Conservation (phyloP, 169 alveolate species). For the Neospora caninum region DNA sequence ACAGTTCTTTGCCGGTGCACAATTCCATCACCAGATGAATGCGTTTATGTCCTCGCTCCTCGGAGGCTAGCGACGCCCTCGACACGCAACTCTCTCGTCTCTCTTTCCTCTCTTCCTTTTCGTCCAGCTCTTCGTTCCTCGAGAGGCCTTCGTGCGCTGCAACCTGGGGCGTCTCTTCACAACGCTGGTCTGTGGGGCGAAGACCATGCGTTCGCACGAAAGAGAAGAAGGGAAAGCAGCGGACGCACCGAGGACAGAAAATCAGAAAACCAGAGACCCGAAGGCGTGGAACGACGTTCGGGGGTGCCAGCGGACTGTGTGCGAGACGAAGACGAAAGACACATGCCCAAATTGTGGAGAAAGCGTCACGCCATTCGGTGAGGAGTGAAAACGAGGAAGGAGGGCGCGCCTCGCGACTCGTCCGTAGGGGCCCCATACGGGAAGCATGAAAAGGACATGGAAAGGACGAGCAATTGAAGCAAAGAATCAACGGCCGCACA, state of each 20-base stretch:
- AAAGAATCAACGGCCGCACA: neutral
- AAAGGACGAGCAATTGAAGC: no score
- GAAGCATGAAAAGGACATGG: no score
- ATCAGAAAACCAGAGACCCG: no score
- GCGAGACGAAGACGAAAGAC: no score
- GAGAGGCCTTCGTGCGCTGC: neutral
- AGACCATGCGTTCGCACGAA: neutral
- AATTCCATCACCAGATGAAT: constrained; percentile 71
- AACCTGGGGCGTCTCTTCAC: neutral
- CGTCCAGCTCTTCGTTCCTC: neutral
- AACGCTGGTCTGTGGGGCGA: neutral
- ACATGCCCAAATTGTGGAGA: no score
- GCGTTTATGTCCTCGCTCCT: neutral
- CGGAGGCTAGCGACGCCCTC: neutral
- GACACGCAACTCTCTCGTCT: neutral
- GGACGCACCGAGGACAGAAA: no score
- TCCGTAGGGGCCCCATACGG: no score
- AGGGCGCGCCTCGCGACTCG: no score
- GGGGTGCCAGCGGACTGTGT: no score
- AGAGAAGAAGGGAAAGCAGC: neutral
- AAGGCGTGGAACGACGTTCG: no score
- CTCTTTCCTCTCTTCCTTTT: neutral
- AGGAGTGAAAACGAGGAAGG: no score
- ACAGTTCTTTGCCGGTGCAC: constrained; percentile 85
- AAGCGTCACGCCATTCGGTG: no score